Evolutionary conservation across 1,284 basidiomycete genomes (phyloP).

Genomic region (Xerocomus cyaneibrunnescens): DNA sequence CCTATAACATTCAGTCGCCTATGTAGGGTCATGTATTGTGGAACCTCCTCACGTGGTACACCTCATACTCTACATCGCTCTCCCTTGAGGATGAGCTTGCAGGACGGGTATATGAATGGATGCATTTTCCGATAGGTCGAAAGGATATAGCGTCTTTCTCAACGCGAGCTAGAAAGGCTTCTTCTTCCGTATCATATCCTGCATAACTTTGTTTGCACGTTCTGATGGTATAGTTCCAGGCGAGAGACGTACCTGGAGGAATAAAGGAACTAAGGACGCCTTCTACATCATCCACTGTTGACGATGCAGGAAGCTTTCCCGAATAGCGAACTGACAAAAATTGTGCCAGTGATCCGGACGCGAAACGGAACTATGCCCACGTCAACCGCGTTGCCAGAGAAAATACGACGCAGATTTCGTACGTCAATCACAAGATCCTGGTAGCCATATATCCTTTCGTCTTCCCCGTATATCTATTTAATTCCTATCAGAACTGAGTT

Average conservation of each 20-base stretch:
- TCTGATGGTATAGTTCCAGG: neutral
- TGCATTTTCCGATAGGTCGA: constrained; percentile 72
- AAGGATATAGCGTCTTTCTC: constrained; percentile 75
- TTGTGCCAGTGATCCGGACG: constrained; percentile 83
- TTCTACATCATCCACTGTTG: constrained; percentile 88
- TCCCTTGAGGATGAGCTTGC: constrained; percentile 34
- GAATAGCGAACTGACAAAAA: constrained; percentile 72
- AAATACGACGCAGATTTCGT: constrained; percentile 30
- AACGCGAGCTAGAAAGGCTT: constrained; percentile 64
- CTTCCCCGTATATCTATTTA: constrained; percentile 85
- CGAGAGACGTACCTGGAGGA: constrained; percentile 54
- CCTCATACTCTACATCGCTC: constrained; percentile 74
- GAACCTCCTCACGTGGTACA: constrained; percentile 75
- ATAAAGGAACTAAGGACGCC: constrained; percentile 78
- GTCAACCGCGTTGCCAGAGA: constrained; percentile 8
- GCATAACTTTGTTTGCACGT: constrained; percentile 1
- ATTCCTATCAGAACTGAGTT: constrained; percentile 8
- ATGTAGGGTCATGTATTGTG: constrained; percentile 1
- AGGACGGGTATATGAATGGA: constrained; percentile 73
- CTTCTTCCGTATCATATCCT: constrained; percentile 69
- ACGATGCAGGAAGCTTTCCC: constrained; percentile 64
- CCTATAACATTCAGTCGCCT: constrained; percentile 41
- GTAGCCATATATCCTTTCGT: constrained; percentile 97
- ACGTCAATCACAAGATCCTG: constrained; percentile 81
- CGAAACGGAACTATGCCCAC: constrained; percentile 66